Evolutionary conservation across 345 rosid species (phyloP).

Genomic region (Salix koriyanagi): DNA sequence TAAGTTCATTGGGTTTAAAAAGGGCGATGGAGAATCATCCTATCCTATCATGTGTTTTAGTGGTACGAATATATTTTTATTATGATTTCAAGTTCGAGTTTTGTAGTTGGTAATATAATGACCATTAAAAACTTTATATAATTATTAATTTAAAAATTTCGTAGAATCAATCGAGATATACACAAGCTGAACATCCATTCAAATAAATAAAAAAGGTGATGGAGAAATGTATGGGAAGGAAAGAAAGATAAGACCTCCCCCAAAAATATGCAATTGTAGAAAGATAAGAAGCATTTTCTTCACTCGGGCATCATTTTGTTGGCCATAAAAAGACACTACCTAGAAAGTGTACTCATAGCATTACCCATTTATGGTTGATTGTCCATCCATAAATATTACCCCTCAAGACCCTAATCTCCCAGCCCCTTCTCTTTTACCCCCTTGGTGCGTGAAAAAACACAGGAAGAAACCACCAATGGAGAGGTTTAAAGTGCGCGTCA

Average conservation of each 20-base stretch:
- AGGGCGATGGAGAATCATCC: neutral
- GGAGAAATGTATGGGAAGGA: constrained; percentile 8
- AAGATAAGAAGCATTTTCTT: constrained; percentile 57
- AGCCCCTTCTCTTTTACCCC: neutral
- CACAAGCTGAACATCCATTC: no score
- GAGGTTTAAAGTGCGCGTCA: constrained; percentile 34
- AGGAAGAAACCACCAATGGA: neutral
- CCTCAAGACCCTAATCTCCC: neutral
- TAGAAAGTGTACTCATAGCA: constrained; percentile 39
- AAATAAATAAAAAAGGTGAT: neutral
- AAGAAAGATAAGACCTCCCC: neutral
- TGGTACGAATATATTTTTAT: no score
- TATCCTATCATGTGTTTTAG: no score
- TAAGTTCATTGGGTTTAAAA: constrained; percentile 23
- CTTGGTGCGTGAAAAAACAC: neutral
- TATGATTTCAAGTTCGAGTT: fast-evolving
- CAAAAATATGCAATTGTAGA: constrained; percentile 14
- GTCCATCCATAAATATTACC: neutral
- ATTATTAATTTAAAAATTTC: no score
- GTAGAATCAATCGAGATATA: fast-evolving
- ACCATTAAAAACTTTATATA: fast-evolving
- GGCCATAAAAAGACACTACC: constrained; percentile 55
- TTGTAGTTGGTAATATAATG: fast-evolving
- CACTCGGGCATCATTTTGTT: constrained; percentile 64
- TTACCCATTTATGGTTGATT: constrained; percentile 12